phyloP scores from a whole-genome alignment of 2,329 filamentous ascomycete species.

The Aspergillus brunneoviolaceus region DNA sequence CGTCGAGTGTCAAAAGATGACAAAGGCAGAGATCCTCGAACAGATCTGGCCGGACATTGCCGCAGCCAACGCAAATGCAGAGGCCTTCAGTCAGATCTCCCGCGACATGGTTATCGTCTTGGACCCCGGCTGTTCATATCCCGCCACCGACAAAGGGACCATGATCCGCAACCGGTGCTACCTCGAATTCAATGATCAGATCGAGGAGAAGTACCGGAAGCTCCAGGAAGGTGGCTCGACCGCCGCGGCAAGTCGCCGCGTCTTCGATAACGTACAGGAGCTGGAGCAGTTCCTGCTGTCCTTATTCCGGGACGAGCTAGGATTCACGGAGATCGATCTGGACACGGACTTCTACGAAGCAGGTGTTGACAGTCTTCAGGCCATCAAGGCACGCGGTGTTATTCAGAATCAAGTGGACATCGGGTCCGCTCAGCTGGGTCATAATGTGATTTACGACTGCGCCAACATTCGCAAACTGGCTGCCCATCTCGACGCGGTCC shows the following conservation, averaged over 20 bases:
- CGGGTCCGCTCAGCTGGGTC: conserved; percentile 47
- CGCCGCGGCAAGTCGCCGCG: conserved; percentile 14
- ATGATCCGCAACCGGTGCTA: conserved; percentile 56
- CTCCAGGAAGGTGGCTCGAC: conserved; percentile 42
- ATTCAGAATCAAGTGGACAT: conserved; percentile 55
- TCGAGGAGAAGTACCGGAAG: conserved; percentile 47
- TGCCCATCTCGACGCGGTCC: conserved; percentile 46
- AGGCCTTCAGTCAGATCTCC: conserved; percentile 42
- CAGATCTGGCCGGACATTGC: conserved; percentile 37
- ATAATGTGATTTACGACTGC: conserved; percentile 62
- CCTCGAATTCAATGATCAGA: conserved; percentile 48
- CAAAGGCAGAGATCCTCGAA: conserved; percentile 49
- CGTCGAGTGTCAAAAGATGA: conserved; percentile 41
- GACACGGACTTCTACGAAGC: conserved; percentile 59
- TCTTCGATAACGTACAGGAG: not conserved
- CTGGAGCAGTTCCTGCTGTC: conserved; percentile 47
- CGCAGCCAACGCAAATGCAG: conserved; percentile 33
- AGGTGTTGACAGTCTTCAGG: conserved; percentile 60
- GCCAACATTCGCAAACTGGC: conserved; percentile 52
- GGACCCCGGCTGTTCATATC: conserved; percentile 43
- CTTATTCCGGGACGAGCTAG: conserved; percentile 24
- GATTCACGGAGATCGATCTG: conserved; percentile 20
- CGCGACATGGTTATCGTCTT: conserved; percentile 43
- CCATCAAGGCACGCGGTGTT: conserved; percentile 55
- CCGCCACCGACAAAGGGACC: conserved; percentile 58